Evolutionary conservation across 108 stramenopile genomes (phyloP), one percentile per base, ranked within the genome.

Genomic region (Hondaea fermentalgiana): DNA sequence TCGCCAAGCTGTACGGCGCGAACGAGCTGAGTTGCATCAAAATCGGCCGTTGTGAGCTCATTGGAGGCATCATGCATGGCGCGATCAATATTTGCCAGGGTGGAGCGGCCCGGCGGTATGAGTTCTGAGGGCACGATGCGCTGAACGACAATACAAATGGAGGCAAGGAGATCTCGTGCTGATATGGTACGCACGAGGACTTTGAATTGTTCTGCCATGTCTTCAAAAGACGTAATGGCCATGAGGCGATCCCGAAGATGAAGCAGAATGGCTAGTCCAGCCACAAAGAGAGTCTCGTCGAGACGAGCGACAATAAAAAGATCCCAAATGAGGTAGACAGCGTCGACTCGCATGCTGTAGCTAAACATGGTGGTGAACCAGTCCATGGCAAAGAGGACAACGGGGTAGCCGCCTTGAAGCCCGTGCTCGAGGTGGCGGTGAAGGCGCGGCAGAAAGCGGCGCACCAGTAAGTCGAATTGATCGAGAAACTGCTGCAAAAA

Each of bases 351-450:
- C 76, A 83, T 53, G 76, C 76, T 83, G 51, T 83, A 83, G 51
- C 76, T 83, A 45, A 83, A 83, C 45, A 83, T 25, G n/a, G 76
- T 83, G 10, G 76, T 83, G 51, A 83, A 83, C 76, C 76, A 83
- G 25, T 83, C 76, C 76, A 83, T 83, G 25, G 76, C 76, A 35
- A 83, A 83, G 19, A 83, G 76, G n/a, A 83, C 76, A 16, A 83
- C 76, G 28, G 76, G 76, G 28, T 53, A 83, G 76, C 76, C 76
- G 19, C 49, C 49, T 23, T 83, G 76, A 0, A 83, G 51, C 17
- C 49, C 51, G 25, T 53, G 49, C 28, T 83, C 76, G 51, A 83
- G 51, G 2, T 83, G 76, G 0, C 76, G 76, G 28, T 83, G 76
- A 43, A 83, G 51, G 43, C 76, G 45, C n/a, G 76, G 76, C 45